phyloP scores from a whole-genome alignment of 2,329 filamentous ascomycete genomes.

The Paecilomyces fulvus region DNA sequence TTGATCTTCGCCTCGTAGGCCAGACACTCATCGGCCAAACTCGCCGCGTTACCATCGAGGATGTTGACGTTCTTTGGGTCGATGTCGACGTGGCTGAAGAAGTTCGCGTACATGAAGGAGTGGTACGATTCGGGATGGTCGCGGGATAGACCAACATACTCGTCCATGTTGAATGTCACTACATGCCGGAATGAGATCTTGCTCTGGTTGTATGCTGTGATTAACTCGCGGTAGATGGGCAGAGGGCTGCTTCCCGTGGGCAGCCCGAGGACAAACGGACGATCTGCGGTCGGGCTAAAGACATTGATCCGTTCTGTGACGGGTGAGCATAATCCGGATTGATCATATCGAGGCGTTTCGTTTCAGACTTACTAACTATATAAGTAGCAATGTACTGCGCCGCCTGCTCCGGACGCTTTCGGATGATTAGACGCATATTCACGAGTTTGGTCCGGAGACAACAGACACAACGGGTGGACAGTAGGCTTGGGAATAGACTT shows the following conservation, averaged over 20 bases:
- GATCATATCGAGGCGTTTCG: no score
- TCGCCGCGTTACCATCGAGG: conserved; percentile 62
- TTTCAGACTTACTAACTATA: no score
- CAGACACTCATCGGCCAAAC: conserved; percentile 59
- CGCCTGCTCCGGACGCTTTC: no score
- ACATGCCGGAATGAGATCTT: conserved; percentile 69
- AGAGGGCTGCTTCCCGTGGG: conserved; percentile 49
- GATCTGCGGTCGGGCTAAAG: neutral
- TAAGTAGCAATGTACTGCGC: no score
- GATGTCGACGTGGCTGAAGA: conserved; percentile 70
- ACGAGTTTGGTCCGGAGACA: no score
- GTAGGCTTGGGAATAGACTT: no score
- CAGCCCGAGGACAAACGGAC: conserved; percentile 64
- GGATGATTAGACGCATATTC: no score
- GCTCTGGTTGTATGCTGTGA: conserved; percentile 53
- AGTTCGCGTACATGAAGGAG: conserved; percentile 76
- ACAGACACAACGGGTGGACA: no score
- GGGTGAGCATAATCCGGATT: no score
- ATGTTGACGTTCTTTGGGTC: conserved; percentile 68
- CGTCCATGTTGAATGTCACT: conserved; percentile 79
- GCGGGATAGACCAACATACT: conserved; percentile 69
- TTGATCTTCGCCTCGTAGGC: no score
- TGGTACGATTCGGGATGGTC: conserved; percentile 72
- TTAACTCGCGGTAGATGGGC: conserved; percentile 48
- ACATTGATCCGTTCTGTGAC: no score